Evolutionary conservation across 352 stramenopile species (phyloP).

Genomic region (Elongisporangium senticosum): DNA sequence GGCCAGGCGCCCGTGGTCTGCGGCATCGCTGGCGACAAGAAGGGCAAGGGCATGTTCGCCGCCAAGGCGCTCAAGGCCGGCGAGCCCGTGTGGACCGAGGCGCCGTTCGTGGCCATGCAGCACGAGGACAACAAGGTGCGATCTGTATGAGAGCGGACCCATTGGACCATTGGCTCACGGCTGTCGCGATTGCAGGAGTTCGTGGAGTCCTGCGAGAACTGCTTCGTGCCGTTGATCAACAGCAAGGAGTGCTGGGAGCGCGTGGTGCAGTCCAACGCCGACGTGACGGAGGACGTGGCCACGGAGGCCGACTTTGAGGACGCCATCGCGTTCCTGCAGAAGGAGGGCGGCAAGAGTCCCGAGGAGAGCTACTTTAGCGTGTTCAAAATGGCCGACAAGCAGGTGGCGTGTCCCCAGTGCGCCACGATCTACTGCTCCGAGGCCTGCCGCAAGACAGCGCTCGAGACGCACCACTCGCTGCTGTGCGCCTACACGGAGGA

Average conservation of each 20-base stretch:
- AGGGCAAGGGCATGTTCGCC: slow-evolving; percentile 75
- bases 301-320: slow-evolving; percentile 46
- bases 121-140: slow-evolving; percentile 67
- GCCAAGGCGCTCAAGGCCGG: slow-evolving; percentile 45
- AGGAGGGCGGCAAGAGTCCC: slow-evolving; percentile 53
- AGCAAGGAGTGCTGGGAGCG: slow-evolving; percentile 51
- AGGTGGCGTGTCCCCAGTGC: slow-evolving; percentile 54
- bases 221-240: slow-evolving; percentile 72
- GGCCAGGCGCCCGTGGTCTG: slow-evolving; percentile 48
- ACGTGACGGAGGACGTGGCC: slow-evolving; percentile 35
- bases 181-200: slow-evolving; percentile 27
- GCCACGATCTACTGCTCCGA: slow-evolving; percentile 84
- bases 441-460: slow-evolving; percentile 62
- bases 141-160: not conserved
- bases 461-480: slow-evolving; percentile 69
- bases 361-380: slow-evolving; percentile 73
- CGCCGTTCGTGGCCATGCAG: slow-evolving; percentile 65
- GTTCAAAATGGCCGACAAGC: slow-evolving; percentile 45
- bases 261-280: slow-evolving; percentile 29
- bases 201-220: slow-evolving; percentile 74
- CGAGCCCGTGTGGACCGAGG: slow-evolving; percentile 54
- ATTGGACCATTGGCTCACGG: not conserved
- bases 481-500: slow-evolving; percentile 54
- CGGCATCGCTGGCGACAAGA: slow-evolving; percentile 36
- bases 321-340: slow-evolving; percentile 55